A percentile compares a stretch with the other conserved stretches of the same genome.
These are phyloP conservation scores for Agrocybe praecox DNA, from an alignment of 768 basidiomycete genomes.

Conservation along the genomic window DNA sequence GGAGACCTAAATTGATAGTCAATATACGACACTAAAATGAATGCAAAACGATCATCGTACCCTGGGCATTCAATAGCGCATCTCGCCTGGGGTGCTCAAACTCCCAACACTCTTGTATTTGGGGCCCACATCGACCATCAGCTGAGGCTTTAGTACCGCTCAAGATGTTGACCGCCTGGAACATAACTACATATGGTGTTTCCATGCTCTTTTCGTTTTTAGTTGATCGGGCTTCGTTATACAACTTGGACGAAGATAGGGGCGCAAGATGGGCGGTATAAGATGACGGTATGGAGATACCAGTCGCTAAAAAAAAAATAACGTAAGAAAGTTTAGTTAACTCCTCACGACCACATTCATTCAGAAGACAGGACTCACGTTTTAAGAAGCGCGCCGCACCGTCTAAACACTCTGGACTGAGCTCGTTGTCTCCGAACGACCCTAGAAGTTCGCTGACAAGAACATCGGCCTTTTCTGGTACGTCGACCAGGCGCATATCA, in stretches of 20 bases:
- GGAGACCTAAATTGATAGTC: conserved; percentile 59
- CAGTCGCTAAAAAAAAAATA: conserved; percentile 60
- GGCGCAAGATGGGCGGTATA: conserved; percentile 96
- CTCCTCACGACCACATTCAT: not conserved
- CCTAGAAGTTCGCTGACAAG: conserved; percentile 95
- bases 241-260: conserved; percentile 90
- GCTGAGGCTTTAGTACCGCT: conserved; percentile 71
- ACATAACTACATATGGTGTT: conserved; percentile 99
- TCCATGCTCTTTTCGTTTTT: conserved; percentile 78
- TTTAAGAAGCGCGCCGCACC: conserved; percentile 94
- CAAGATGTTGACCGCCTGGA: conserved; percentile 89
- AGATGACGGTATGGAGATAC: conserved; percentile 94
- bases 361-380: conserved; percentile 49
- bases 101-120: conserved; percentile 95
- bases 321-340: too few relatives aligned
- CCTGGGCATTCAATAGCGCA: conserved; percentile 69
- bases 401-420: conserved; percentile 97
- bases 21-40: not conserved
- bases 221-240: conserved; percentile 72
- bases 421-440: conserved; percentile 97
- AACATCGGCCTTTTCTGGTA: conserved; percentile 91
- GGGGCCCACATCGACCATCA: conserved; percentile 73
- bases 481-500: conserved; percentile 85
- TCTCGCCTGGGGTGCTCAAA: conserved; percentile 93
- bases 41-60: conserved; percentile 38